Evolutionary conservation across 2,329 filamentous ascomycete genomes (phyloP).

Genomic region (Magnaporthiopsis poae): DNA sequence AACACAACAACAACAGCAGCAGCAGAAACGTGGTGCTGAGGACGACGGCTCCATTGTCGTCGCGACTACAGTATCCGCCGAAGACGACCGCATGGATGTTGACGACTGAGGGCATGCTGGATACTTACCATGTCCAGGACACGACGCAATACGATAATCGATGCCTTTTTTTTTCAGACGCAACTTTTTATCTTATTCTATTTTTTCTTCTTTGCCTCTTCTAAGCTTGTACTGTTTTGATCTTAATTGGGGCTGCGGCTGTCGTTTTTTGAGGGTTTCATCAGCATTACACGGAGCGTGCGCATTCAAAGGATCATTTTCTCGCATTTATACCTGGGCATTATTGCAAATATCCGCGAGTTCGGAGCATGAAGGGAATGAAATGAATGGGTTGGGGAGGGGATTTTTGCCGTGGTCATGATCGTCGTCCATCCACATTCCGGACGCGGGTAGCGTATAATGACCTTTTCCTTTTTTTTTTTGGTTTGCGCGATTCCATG

Average conservation of each 20-base stretch:
- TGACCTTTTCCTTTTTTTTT: neutral
- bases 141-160: neutral
- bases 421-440: too few relatives aligned
- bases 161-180: neutral
- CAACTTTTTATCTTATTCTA: neutral
- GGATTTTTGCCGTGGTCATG: neutral
- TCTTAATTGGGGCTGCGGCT: neutral
- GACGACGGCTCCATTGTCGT: conserved; percentile 6
- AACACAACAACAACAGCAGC: neutral
- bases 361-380: neutral
- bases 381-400: neutral
- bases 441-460: too few relatives aligned
- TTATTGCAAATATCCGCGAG: neutral
- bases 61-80: neutral
- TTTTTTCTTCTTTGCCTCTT: neutral
- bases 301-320: neutral
- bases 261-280: neutral
- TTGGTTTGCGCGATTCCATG: neutral
- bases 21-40: neutral
- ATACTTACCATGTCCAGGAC: neutral
- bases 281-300: neutral
- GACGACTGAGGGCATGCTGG: conserved; percentile 3
- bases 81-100: conserved; percentile 6
- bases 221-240: too few relatives aligned
- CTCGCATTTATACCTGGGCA: neutral